Percentiles rank a stretch among this genome's conserved stretches.
These are phyloP conservation scores for Thielaviopsis cerberus DNA, from an alignment of 2,329 filamentous ascomycete species.

Conservation along the genomic window DNA sequence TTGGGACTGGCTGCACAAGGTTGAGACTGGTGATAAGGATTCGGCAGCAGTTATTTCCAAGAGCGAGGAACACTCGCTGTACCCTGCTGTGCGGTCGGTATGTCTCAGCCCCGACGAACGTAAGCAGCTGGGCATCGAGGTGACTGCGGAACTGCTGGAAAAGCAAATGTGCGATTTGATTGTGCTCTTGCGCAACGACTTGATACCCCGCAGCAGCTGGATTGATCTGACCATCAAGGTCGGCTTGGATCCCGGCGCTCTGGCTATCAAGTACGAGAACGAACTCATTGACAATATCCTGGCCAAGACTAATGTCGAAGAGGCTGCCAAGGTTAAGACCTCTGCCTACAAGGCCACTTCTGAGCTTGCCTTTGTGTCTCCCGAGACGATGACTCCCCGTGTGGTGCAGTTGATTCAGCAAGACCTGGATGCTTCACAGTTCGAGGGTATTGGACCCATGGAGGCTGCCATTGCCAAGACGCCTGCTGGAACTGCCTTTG, in stretches of 20 bases:
- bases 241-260: slow-evolving; percentile 61
- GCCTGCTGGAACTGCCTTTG: slow-evolving; percentile 68
- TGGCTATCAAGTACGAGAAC: slow-evolving; percentile 47
- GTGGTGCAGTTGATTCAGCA: slow-evolving; percentile 55
- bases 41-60: slow-evolving; percentile 49
- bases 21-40: slow-evolving; percentile 60
- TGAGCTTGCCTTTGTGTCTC: slow-evolving; percentile 84
- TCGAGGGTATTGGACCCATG: slow-evolving; percentile 58
- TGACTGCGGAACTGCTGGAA: slow-evolving; percentile 36
- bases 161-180: slow-evolving; percentile 58
- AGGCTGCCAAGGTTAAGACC: slow-evolving; percentile 28
- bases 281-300: slow-evolving; percentile 50
- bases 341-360: slow-evolving; percentile 74
- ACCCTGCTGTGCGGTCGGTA: slow-evolving; percentile 41
- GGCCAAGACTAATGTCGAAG: slow-evolving; percentile 26
- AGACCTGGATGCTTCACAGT: slow-evolving; percentile 53
- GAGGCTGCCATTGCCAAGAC: slow-evolving; percentile 89
- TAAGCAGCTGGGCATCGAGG: slow-evolving; percentile 22
- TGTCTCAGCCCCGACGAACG: slow-evolving; percentile 39
- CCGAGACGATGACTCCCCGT: slow-evolving; percentile 57
- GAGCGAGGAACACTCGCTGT: slow-evolving; percentile 43
- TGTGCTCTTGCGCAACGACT: slow-evolving; percentile 56
- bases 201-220: slow-evolving; percentile 68
- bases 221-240: slow-evolving; percentile 71
- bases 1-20: slow-evolving; percentile 58